Evolutionary conservation across 441 rosid genomes (phyloP), one percentile per base, ranked within the genome.

Genomic region (Dalechampia spathulata): DNA sequence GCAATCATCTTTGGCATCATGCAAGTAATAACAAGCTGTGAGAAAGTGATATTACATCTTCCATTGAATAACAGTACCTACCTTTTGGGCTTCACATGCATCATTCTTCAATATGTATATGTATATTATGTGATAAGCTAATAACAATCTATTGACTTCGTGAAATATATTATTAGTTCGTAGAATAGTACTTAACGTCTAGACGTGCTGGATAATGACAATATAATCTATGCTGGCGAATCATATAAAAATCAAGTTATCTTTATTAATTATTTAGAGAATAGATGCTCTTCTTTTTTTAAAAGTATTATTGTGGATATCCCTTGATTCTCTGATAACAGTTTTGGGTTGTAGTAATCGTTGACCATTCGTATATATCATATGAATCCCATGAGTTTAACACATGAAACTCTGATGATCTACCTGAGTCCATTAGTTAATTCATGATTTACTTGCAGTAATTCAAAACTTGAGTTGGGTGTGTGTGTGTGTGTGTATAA

Each of bases 11-110:
- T 3, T 2, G 40, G 17, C 11, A 8, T 54, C 34, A 45, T 45
- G 34, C 38, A 7, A 15, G 40, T 12, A 43, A 40, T 26, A 61
- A 39, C 36, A 48, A 45, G 50, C 23, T 19, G 47, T 55, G 79
- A 30, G 8, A 77, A 54, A 68, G 75, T 71, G 79, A 75, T 4
- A 8, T 43, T 16, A 66, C 58, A 66, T 32, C 66, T 34, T 48
- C 51, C 63, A 61, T 67, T 67, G 55, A 69, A 69, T 67, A 46
- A 2, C 11, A 21, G 10, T 45, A 69, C 64, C 76, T 67, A 48
- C 64, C 55, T 25, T 14, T 15, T 47, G 26, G 53, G 45, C 62
- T 37, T n/a, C 2, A 26, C 28, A 7, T 27, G 11, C 8, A 4
- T 30, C 8, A 30, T 30, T 30, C 34, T 30, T 8, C n/a, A n/a